phyloP scores from a whole-genome alignment of 164 flowering plant species.

The Amborella trichopoda region DNA sequence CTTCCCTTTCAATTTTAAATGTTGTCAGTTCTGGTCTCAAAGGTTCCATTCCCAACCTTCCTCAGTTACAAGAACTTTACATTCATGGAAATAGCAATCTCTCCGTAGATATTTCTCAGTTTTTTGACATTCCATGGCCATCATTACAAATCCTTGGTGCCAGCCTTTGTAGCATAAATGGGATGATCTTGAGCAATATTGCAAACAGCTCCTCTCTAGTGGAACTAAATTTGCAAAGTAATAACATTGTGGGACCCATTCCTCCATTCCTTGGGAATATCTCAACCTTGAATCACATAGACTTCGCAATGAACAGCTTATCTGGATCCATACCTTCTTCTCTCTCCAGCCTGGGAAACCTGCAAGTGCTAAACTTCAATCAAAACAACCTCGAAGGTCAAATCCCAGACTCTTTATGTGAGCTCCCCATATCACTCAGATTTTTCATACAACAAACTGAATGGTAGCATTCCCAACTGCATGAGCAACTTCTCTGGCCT shows the following conservation, averaged over 20 bases:
- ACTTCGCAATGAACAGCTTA: too few relatives aligned
- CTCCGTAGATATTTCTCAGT: constrained; percentile 2
- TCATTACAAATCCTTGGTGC: background rate
- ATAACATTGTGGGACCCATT: constrained; percentile 13
- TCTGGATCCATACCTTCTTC: too few relatives aligned
- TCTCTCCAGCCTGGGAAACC: too few relatives aligned
- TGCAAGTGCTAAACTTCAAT: too few relatives aligned
- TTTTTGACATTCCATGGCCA: constrained; percentile 9
- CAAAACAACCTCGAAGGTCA: too few relatives aligned
- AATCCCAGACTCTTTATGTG: too few relatives aligned
- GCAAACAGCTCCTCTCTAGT: constrained; percentile 7
- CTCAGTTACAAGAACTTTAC: constrained; percentile 8
- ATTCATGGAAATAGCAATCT: constrained; percentile 5
- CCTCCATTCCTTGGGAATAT: too few relatives aligned
- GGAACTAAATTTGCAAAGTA: background rate
- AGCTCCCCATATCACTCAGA: too few relatives aligned
- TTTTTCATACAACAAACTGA: too few relatives aligned
- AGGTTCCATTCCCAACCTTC: constrained; percentile 8
- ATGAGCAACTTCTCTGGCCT: too few relatives aligned
- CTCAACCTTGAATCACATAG: too few relatives aligned
- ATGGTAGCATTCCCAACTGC: too few relatives aligned
- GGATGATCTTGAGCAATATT: constrained; percentile 1
- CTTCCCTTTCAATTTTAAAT: constrained; percentile 9
- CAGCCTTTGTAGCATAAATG: background rate
- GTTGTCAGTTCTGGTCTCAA: constrained; percentile 2